Conservation (phyloP, 164 flowering plant species). For the Magnolia officinalis region DNA sequence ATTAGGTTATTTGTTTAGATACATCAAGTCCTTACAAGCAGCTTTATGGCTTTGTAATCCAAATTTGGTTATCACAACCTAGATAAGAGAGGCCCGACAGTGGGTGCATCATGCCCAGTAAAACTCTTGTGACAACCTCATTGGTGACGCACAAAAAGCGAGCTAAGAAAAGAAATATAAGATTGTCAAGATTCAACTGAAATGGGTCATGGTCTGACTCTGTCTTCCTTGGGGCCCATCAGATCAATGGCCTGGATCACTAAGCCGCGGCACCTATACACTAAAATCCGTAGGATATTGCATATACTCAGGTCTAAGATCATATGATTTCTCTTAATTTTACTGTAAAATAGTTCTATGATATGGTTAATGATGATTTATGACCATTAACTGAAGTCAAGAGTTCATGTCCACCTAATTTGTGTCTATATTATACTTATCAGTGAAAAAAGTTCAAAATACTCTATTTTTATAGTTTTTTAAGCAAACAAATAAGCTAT, state of each 20-base stretch:
- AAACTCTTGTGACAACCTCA: not conserved
- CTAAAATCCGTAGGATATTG: not conserved
- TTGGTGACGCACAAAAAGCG: not conserved
- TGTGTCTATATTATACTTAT: too few relatives aligned
- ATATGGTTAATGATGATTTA: too few relatives aligned
- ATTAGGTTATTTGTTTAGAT: not conserved
- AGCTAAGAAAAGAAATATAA: not conserved
- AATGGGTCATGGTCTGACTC: not conserved
- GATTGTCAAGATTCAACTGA: not conserved
- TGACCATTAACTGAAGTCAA: too few relatives aligned
- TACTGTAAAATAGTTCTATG: too few relatives aligned
- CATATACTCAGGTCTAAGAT: too few relatives aligned
- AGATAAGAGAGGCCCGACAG: not conserved
- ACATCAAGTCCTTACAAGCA: too few relatives aligned
- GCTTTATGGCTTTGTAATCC: too few relatives aligned
- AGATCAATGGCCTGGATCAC: not conserved
- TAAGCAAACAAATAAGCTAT: too few relatives aligned
- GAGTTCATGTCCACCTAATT: too few relatives aligned
- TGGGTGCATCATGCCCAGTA: not conserved
- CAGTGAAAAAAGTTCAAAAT: too few relatives aligned
- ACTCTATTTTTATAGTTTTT: too few relatives aligned
- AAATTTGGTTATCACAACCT: not conserved
- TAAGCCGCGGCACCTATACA: not conserved
- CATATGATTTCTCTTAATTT: too few relatives aligned
- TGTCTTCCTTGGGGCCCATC: not conserved